These are phyloP conservation scores for Lasiosphaeris hirsuta DNA, from an alignment of 495 filamentous ascomycete species.

Conservation along the genomic window DNA sequence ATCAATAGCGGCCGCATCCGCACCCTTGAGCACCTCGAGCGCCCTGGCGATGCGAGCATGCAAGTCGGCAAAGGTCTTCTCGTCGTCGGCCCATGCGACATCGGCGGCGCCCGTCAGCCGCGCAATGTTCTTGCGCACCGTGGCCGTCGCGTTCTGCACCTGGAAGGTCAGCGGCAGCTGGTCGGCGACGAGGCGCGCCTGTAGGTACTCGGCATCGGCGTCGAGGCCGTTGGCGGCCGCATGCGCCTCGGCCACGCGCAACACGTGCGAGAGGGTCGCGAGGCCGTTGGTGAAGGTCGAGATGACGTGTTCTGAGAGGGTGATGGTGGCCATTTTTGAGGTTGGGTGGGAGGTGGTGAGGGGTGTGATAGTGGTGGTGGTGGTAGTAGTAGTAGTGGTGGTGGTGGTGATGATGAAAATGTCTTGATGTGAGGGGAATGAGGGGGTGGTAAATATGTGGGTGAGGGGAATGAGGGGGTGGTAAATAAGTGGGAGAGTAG, in stretches of 20 bases:
- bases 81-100: constrained; percentile 16
- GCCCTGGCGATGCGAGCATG: constrained; percentile 21
- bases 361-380: too few relatives aligned
- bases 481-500: too few relatives aligned
- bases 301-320: constrained; percentile 31
- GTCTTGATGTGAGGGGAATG: too few relatives aligned
- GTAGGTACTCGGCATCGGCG: constrained; percentile 21
- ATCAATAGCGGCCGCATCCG: constrained; percentile 37
- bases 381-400: too few relatives aligned
- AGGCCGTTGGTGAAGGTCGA: constrained; percentile 28
- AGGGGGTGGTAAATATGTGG: too few relatives aligned
- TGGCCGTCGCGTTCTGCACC: constrained; percentile 35
- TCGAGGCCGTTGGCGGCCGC: constrained; percentile 18
- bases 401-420: too few relatives aligned
- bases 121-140: constrained; percentile 22
- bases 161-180: constrained; percentile 51
- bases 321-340: constrained; percentile 14
- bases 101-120: constrained; percentile 14
- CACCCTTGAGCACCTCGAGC: constrained; percentile 25
- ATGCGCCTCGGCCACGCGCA: constrained; percentile 27
- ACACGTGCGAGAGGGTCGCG: constrained; percentile 24
- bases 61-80: constrained; percentile 24
- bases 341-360: background rate
- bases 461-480: too few relatives aligned
- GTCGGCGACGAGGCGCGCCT: constrained; percentile 38